A percentile compares a stretch with the other conserved stretches of the same genome.
Conservation (phyloP, 2,329 filamentous ascomycete species). For the Pseudopyrenochaeta lycopersici region DNA sequence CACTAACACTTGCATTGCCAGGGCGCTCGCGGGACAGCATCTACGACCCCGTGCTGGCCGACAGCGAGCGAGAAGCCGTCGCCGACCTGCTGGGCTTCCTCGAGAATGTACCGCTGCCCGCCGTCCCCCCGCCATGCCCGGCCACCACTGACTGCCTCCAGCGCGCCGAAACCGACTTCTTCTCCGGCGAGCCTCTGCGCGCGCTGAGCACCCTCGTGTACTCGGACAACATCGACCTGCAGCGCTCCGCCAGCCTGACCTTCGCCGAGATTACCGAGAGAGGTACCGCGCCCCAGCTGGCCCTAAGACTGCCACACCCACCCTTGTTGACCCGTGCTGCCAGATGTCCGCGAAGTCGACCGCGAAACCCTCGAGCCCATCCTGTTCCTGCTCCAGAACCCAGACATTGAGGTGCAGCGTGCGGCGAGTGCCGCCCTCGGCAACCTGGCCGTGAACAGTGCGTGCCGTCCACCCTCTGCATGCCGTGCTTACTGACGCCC, state of each 20-base stretch:
- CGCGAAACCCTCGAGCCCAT: slow-evolving; percentile 95
- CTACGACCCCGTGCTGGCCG: slow-evolving; percentile 75
- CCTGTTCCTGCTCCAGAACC: slow-evolving; percentile 90
- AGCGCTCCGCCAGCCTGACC: slow-evolving; percentile 95
- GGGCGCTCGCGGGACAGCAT: slow-evolving; percentile 58
- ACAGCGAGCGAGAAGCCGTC: slow-evolving; percentile 96
- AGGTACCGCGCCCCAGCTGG: slow-evolving; percentile 72
- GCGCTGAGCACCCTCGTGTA: slow-evolving; percentile 96
- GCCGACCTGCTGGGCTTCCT: slow-evolving; percentile 94
- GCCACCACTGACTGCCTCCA: slow-evolving; percentile 56
- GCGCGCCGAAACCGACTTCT: slow-evolving; percentile 98
- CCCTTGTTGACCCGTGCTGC: slow-evolving; percentile 20
- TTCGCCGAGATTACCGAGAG: slow-evolving; percentile 99
- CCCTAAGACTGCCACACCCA: too few species aligned
- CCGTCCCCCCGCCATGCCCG: slow-evolving; percentile 6
- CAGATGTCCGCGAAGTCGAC: slow-evolving; percentile 96
- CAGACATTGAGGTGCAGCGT: slow-evolving; percentile 95
- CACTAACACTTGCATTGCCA: slow-evolving; percentile 35
- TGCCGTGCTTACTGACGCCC: slow-evolving; percentile 51
- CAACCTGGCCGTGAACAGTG: slow-evolving; percentile 97
- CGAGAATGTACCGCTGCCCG: slow-evolving; percentile 77
- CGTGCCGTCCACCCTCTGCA: slow-evolving; percentile 11
- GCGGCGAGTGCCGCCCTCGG: slow-evolving; percentile 95
- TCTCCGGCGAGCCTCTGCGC: slow-evolving; percentile 91
- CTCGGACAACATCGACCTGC: slow-evolving; percentile 97